Evolutionary conservation across 345 rosid genomes (phyloP), one percentile per base, ranked within the genome.

Genomic region (Camelina neglecta): DNA sequence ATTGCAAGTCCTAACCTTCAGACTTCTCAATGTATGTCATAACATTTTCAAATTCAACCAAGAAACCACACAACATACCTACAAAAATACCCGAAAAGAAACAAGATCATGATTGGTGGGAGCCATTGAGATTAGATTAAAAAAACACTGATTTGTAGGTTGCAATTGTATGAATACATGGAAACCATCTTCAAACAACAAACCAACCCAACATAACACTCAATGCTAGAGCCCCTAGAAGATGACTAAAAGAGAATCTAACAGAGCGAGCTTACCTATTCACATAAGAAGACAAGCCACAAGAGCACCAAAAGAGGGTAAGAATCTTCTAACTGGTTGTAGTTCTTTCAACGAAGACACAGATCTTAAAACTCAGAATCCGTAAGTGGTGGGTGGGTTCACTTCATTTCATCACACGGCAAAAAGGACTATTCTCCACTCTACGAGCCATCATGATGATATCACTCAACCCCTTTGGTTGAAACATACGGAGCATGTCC

Each of bases 391-490:
- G 33, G 55, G 31, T 45, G 29, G 29, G 29, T 29, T 29, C 31
- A 29, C 4, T 29, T 42, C 47, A 16, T 29, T 29, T 42, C 47
- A 16, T 7, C 36, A 64, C 1, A 26, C 33, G 15, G 29, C 55
- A 61, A 47, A 69, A 54, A 6, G 58, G 21, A 44, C 31, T 23
- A 44, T 54, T 45, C 71, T 76, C 80, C 60, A 76, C 45, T 11
- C 59, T 35, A 7, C 23, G 42, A 69, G 80, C 80, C 36, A 23
- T 49, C 2, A 8, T 5, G 5, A 76, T 55, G 1, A 62, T 36
- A 65, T 69, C 31, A 0, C 6, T 5, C 2, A 76, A 3, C n/a
- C 65, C 75, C 8, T 76, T 76, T 11, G 65, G 65, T 55, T 44
- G 33, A 62, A 62, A 62, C 13, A 69, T 0, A 11, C 8, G 42